These are phyloP conservation scores for Escovopsis sp. DNA, from an alignment of 2,329 filamentous ascomycete genomes.

Conservation along the genomic window DNA sequence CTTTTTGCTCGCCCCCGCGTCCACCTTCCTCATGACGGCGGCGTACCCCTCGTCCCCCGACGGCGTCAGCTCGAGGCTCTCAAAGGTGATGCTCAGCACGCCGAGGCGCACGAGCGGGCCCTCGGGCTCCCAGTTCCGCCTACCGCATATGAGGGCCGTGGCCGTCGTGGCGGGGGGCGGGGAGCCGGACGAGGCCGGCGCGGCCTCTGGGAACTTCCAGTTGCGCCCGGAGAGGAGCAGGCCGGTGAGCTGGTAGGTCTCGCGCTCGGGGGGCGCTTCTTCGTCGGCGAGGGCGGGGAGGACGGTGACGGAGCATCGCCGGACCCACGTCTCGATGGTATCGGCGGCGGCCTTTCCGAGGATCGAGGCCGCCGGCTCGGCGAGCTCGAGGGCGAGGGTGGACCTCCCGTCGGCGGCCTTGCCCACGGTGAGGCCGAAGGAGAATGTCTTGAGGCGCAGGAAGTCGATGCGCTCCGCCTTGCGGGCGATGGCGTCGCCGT, in stretches of 20 bases:
- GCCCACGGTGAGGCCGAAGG: constrained; percentile 17
- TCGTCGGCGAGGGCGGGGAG: constrained; percentile 4
- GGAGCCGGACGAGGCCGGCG: not conserved
- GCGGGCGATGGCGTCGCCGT: constrained; percentile 17
- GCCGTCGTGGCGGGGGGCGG: constrained; percentile 8
- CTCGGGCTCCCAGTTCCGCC: constrained; percentile 13
- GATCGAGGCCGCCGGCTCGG: constrained; percentile 5
- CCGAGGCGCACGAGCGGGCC: constrained; percentile 18
- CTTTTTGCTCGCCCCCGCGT: constrained; percentile 11
- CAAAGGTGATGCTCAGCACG: constrained; percentile 14
- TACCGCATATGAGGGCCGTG: constrained; percentile 17
- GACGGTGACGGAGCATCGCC: constrained; percentile 11
- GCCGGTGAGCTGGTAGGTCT: constrained; percentile 12
- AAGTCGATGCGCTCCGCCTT: constrained; percentile 15
- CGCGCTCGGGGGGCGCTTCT: constrained; percentile 1
- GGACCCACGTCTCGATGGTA: constrained; percentile 8
- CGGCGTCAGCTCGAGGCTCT: constrained; percentile 10
- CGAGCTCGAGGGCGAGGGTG: constrained; percentile 1
- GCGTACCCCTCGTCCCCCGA: constrained; percentile 9
- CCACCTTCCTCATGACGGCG: constrained; percentile 14
- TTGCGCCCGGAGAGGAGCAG: constrained; percentile 18
- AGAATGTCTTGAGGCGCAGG: constrained; percentile 20
- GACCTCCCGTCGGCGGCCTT: constrained; percentile 1
- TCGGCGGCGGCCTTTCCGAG: constrained; percentile 11
- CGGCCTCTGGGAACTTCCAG: constrained; percentile 10